Evolutionary conservation across 441 rosid genomes (phyloP), one percentile per base, ranked within the genome.

Genomic region (Mallotus repandus): DNA sequence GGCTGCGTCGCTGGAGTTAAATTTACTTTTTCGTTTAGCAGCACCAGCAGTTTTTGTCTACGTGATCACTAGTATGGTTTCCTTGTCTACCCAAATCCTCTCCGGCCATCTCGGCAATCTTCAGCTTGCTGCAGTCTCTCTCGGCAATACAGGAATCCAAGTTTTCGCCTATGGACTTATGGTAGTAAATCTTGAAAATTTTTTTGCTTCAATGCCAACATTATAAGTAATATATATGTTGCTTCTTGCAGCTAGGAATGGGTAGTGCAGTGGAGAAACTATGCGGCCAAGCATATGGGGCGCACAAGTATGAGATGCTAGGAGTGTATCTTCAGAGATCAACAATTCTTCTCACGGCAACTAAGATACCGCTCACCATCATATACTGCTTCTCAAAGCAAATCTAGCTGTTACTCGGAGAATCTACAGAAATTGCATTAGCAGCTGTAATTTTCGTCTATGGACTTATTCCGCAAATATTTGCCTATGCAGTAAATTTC

Each of bases 281-380:
- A 46, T 89, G 97, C 59, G 94, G 97, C 22, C 97, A 91, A 89
- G 92, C 92, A 0, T 89, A 83, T 19, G 92, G 94, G 25, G 94
- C 92, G 13, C 85, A 83, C 18, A 83, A 83, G 58, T 82, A 82
- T 62, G 85, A 81, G 0, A 84, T 86, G 90, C 81, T 91, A 3
- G 97, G 97, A 2, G 64, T 89, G 29, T 91, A 89, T 72, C 80
- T 91, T 59, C 97, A 91, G 59, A 80, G 91, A 73, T 87, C 94
- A 25, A 78, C 88, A 1, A 59, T 89, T 32, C 86, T 89, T 19
- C 83, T 91, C 0, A 63, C 70, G 29, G 73, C 80, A 7, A 88
- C 92, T 0, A 92, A 80, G 7, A 71, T 88, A 58, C 87, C 86
- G 0, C 62, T 85, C 12, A 63, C 18, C 48, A 16, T 81, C 38